phyloP scores from a whole-genome alignment of 176 grass and related monocot species.

The Aechmea fasciata region DNA sequence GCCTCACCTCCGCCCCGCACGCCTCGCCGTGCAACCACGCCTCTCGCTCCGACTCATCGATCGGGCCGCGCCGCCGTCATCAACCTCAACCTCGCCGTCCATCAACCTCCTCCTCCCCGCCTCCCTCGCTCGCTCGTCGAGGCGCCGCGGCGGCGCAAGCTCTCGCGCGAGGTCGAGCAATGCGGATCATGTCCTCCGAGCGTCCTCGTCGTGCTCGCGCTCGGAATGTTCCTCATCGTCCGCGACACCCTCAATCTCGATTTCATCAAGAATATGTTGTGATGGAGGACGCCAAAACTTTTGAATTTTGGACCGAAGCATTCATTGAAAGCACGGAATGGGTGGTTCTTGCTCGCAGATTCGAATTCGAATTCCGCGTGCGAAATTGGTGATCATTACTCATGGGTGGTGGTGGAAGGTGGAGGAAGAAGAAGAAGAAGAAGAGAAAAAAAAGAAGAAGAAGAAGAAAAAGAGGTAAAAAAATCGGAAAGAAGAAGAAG shows the following conservation, averaged over 20 bases:
- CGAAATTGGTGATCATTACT: not conserved
- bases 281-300: constrained; percentile 6
- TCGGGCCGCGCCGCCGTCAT: constrained; percentile 71
- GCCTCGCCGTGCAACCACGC: too few relatives aligned
- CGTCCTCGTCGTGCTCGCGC: constrained; percentile 77
- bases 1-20: too few relatives aligned
- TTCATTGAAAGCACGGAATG: too few relatives aligned
- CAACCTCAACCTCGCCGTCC: constrained; percentile 80
- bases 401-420: too few relatives aligned
- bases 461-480: too few relatives aligned
- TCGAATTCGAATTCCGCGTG: not conserved
- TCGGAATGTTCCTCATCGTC: constrained; percentile 90
- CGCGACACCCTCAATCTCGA: constrained; percentile 93
- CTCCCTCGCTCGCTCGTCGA: constrained; percentile 58
- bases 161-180: constrained; percentile 87
- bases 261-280: constrained; percentile 91
- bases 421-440: too few relatives aligned
- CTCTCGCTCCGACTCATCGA: too few relatives aligned
- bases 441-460: too few relatives aligned
- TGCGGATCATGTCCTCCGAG: constrained; percentile 84
- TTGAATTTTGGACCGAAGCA: too few relatives aligned
- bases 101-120: constrained; percentile 82
- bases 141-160: constrained; percentile 70
- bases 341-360: too few relatives aligned
- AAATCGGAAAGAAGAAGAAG: too few relatives aligned